Evolutionary conservation across 2,329 filamentous ascomycete genomes (phyloP), one percentile per base, ranked within the genome.

Genomic region (Phialocephala subalpina): DNA sequence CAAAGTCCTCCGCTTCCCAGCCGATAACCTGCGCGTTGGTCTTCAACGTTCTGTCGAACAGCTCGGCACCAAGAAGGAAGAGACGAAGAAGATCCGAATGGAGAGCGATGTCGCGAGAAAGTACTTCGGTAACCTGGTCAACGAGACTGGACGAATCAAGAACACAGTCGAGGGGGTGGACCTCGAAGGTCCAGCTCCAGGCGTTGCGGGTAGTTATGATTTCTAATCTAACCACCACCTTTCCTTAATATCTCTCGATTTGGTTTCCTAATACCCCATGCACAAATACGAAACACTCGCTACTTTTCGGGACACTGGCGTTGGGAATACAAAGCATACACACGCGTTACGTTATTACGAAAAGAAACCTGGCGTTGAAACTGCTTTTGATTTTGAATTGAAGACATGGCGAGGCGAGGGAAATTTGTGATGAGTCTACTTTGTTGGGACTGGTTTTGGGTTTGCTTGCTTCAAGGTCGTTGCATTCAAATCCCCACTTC

Each of bases 41-140:
- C 86, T 99, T 35, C 91, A 97, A 73, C 90, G 92, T 62, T 93
- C 90, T 33, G 90, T 97, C 57, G 94, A 98, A 80, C 90, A 96
- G 73, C 87, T 98, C 12, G 90, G 88, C 67, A 81, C 83, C 63
- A 91, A 92, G 77, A 90, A 92, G 72, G 92, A 96, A 72, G 92
- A 97, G 76, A 96, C 93, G 9, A 84, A 87, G 76, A 97, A 96
- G 81, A 86, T 93, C 67, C 90, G 90, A 78, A 84, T 83, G 38
- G 95, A 98, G 80, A 96, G 93, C 75, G 91, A 97, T 76, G 89
- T 93, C 36, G 96, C 96, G 7, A 83, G 88, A 71, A 97, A 95
- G 79, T 98, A 97, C 81, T 99, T 99, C 78, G 83, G 87, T 60
- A 96, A 97, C 74, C 85, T 99, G 20, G 89, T 96, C 60, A 86